These are phyloP conservation scores for Gomphus bonarii DNA, from an alignment of 1,284 basidiomycete species.

Conservation along the genomic window DNA sequence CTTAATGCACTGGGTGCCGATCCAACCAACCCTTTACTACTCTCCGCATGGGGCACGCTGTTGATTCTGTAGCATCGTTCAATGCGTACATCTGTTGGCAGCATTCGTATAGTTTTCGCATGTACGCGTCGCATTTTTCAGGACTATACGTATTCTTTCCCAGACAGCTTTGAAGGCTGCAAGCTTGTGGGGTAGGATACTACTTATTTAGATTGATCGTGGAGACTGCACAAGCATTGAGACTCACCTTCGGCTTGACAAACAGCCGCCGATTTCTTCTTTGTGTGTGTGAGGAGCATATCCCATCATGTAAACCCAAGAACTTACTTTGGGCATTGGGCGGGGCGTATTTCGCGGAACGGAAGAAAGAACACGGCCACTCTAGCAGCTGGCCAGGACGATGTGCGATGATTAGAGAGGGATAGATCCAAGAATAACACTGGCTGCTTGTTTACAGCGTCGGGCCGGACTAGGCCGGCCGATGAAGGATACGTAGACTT, in stretches of 20 bases:
- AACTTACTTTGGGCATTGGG: neutral
- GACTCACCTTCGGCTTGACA: neutral
- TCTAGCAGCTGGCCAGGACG: too few relatives aligned
- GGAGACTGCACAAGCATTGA: neutral
- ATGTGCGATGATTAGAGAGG: too few relatives aligned
- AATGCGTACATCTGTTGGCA: slow-evolving; percentile 46
- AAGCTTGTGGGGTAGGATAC: slow-evolving; percentile 33
- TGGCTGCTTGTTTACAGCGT: too few relatives aligned
- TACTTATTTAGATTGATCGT: neutral
- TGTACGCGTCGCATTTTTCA: slow-evolving; percentile 44
- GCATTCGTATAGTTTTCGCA: slow-evolving; percentile 47
- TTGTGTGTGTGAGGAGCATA: neutral
- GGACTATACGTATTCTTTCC: slow-evolving; percentile 53
- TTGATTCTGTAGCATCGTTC: slow-evolving; percentile 35
- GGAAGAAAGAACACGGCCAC: too few relatives aligned
- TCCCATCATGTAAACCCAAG: neutral
- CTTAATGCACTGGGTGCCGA: slow-evolving; percentile 33
- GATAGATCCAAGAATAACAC: too few relatives aligned
- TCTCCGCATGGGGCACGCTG: slow-evolving; percentile 48
- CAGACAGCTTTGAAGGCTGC: slow-evolving; percentile 50
- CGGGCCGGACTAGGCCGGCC: too few relatives aligned
- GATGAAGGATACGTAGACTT: too few relatives aligned
- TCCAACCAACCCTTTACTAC: slow-evolving; percentile 53
- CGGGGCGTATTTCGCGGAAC: too few relatives aligned
- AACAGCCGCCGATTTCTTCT: neutral